These are phyloP conservation scores for Podospora pseudopauciseta DNA, from an alignment of 495 filamentous ascomycete genomes.

Conservation along the genomic window DNA sequence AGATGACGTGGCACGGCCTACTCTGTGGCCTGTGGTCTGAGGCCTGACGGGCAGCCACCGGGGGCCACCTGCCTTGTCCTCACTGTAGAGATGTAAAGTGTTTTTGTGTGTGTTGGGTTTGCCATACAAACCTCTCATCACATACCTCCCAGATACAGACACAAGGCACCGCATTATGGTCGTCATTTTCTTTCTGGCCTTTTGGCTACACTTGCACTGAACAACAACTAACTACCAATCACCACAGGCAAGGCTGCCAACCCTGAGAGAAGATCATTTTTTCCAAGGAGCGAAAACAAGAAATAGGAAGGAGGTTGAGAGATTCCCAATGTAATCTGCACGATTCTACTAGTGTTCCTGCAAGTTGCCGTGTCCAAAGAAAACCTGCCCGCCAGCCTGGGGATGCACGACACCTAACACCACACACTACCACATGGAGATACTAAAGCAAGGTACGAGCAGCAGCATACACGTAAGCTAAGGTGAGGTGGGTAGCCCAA, in stretches of 20 bases:
- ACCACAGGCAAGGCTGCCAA: neutral
- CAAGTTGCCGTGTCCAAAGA: neutral
- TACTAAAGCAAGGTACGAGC: neutral
- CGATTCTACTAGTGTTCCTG: neutral
- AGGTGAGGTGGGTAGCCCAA: neutral
- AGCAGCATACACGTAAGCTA: neutral
- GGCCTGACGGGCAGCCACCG: neutral
- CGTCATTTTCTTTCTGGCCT: neutral
- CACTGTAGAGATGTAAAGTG: neutral
- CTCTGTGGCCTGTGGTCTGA: neutral
- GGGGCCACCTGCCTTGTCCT: neutral
- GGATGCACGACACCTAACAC: neutral
- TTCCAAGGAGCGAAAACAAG: neutral
- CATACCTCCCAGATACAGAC: neutral
- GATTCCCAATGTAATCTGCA: neutral
- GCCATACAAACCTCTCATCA: neutral
- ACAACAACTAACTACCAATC: neutral
- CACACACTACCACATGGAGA: neutral
- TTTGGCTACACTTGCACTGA: neutral
- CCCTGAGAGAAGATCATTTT: neutral
- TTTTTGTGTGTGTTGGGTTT: neutral
- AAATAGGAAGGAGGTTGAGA: neutral
- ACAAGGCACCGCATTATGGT: neutral
- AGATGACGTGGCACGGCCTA: conserved; percentile 6
- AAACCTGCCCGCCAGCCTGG: neutral